phyloP scores from a whole-genome alignment of 2,329 filamentous ascomycete genomes.

The Phoma sp. region DNA sequence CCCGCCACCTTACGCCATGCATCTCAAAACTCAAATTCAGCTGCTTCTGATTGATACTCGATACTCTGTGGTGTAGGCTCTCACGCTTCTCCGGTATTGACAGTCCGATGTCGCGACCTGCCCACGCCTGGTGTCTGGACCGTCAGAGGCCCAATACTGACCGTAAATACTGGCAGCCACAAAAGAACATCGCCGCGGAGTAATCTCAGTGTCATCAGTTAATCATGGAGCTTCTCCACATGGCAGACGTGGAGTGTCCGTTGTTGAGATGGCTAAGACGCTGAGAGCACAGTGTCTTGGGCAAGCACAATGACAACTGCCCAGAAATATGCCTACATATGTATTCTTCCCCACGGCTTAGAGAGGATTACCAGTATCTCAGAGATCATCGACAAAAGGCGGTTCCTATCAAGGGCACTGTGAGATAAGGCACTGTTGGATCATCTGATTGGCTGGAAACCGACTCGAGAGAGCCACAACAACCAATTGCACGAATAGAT shows the following conservation, averaged over 20 bases:
- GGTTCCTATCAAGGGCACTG: slow-evolving; percentile 11
- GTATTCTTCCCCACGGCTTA: background rate
- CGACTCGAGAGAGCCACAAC: slow-evolving; percentile 15
- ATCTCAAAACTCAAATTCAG: background rate
- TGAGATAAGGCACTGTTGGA: slow-evolving; percentile 50
- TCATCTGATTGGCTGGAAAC: slow-evolving; percentile 22
- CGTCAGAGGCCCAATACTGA: background rate
- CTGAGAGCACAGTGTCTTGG: background rate
- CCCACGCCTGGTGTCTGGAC: slow-evolving; percentile 16
- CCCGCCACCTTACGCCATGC: slow-evolving; percentile 10
- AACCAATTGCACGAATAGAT: background rate
- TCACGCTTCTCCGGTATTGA: slow-evolving; percentile 17
- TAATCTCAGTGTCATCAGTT: too few relatives aligned
- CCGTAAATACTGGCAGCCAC: slow-evolving; percentile 13
- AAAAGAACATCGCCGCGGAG: slow-evolving; percentile 7
- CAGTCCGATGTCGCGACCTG: slow-evolving; percentile 20
- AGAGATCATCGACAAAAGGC: background rate
- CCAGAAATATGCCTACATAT: slow-evolving; percentile 2
- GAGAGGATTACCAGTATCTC: background rate
- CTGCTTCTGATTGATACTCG: background rate
- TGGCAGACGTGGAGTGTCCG: background rate
- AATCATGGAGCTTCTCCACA: background rate
- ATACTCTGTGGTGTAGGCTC: background rate
- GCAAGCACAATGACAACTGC: slow-evolving; percentile 15
- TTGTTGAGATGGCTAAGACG: background rate